These are phyloP conservation scores for Fusarium sp. DNA, from an alignment of 2,329 filamentous ascomycete species.

Conservation along the genomic window DNA sequence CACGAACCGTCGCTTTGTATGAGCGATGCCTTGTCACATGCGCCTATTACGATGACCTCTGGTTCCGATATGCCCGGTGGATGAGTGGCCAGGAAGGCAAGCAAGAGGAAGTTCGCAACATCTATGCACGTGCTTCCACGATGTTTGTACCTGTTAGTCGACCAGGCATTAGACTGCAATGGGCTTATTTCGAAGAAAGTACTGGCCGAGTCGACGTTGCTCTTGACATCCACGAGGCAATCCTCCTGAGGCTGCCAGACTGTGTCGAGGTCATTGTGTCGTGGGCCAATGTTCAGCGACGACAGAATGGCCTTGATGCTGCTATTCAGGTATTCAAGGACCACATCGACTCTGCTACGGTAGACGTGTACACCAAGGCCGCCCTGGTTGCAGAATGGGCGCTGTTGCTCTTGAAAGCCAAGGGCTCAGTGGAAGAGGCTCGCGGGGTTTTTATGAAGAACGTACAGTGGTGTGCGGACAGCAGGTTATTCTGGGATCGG, in stretches of 20 bases:
- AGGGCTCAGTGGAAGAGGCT: constrained; percentile 81
- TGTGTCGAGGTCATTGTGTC: constrained; percentile 90
- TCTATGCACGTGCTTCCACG: constrained; percentile 87
- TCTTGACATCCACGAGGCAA: constrained; percentile 83
- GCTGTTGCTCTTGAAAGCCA: constrained; percentile 84
- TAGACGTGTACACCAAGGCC: constrained; percentile 83
- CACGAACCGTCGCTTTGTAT: constrained; percentile 83
- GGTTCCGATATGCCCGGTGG: constrained; percentile 97
- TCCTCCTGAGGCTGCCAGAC: constrained; percentile 79
- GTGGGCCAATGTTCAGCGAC: constrained; percentile 84
- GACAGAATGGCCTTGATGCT: constrained; percentile 83
- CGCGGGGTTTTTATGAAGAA: constrained; percentile 86
- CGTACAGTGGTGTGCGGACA: constrained; percentile 84
- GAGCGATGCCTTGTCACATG: constrained; percentile 93
- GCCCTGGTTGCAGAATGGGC: constrained; percentile 91
- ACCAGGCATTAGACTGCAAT: constrained; percentile 86
- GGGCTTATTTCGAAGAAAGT: constrained; percentile 94
- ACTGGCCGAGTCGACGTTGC: constrained; percentile 79
- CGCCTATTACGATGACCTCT: constrained; percentile 96
- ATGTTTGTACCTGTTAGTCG: constrained; percentile 88
- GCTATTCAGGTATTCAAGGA: constrained; percentile 85
- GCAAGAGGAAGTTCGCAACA: constrained; percentile 89
- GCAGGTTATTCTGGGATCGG: constrained; percentile 86
- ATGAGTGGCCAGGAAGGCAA: constrained; percentile 84
- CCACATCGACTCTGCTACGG: constrained; percentile 77